Evolutionary conservation across 768 basidiomycete genomes (phyloP).

Genomic region (Leccinellum rugosiceps): DNA sequence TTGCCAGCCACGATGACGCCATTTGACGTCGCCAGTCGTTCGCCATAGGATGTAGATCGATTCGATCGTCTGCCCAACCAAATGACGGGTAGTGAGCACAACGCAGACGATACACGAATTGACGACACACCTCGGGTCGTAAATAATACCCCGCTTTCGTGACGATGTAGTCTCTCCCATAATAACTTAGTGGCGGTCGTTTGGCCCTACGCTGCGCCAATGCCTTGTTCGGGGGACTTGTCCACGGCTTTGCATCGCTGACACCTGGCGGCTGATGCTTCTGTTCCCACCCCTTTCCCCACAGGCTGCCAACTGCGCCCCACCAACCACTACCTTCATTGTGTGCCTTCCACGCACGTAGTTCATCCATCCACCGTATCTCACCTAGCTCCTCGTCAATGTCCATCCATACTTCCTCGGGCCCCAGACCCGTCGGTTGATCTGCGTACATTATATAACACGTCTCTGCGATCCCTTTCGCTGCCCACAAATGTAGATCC

Average conservation of each 20-base stretch:
- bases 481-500: slow-evolving; percentile 70
- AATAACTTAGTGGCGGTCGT: neutral
- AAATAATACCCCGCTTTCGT: slow-evolving; percentile 49
- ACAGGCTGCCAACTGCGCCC: neutral
- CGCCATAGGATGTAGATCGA: slow-evolving; percentile 70
- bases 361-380: neutral
- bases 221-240: too few relatives aligned
- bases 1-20: slow-evolving; percentile 69
- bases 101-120: neutral
- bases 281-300: slow-evolving; percentile 1
- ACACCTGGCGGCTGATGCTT: slow-evolving; percentile 51
- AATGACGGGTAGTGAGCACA: neutral
- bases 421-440: slow-evolving; percentile 62
- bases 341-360: neutral
- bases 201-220: neutral
- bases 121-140: slow-evolving; percentile 67
- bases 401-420: slow-evolving; percentile 39
- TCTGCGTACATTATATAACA: slow-evolving; percentile 76
- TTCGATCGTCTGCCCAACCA: slow-evolving; percentile 56
- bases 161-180: slow-evolving; percentile 54
- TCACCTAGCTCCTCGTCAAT: neutral
- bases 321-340: slow-evolving; percentile 36
- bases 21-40: slow-evolving; percentile 60
- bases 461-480: slow-evolving; percentile 68
- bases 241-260: slow-evolving; percentile 30